These are phyloP conservation scores for Scedosporium minutisporum DNA, from an alignment of 2,329 filamentous ascomycete genomes.

Conservation along the genomic window DNA sequence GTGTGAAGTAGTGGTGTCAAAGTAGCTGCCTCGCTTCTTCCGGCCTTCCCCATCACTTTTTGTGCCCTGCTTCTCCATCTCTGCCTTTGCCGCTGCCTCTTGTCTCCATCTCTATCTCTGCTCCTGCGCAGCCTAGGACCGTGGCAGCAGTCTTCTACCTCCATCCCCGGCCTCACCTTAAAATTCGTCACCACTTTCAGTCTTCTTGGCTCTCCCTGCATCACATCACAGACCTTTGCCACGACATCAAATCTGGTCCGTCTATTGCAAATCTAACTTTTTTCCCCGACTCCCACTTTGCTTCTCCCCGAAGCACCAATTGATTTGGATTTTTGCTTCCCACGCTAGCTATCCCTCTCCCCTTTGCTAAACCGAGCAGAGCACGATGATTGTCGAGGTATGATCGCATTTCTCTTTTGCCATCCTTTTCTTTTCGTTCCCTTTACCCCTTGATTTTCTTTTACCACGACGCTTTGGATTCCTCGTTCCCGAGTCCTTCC, in stretches of 20 bases:
- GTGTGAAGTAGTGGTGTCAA: too few species aligned
- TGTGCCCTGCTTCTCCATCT: too few species aligned
- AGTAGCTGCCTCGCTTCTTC: too few species aligned
- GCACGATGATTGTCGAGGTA: constrained; percentile 29
- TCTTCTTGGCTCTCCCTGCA: not conserved
- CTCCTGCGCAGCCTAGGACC: not conserved
- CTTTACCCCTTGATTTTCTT: not conserved
- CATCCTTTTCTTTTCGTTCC: not conserved
- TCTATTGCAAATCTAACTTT: not conserved
- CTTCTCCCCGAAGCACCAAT: not conserved
- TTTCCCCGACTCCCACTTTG: not conserved
- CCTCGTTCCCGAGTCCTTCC: too few species aligned
- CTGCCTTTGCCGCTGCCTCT: too few species aligned
- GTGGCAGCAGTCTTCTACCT: not conserved
- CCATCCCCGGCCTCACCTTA: not conserved
- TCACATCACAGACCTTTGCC: constrained; percentile 1
- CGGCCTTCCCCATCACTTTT: too few species aligned
- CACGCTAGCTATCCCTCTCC: not conserved
- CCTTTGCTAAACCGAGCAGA: not conserved
- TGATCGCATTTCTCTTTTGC: not conserved
- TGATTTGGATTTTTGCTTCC: not conserved
- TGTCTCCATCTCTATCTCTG: not conserved
- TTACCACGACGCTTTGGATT: too few species aligned
- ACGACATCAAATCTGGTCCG: not conserved
- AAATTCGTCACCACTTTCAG: not conserved